Evolutionary conservation across 352 stramenopile species (phyloP).

Genomic region (Thraustochytrium sp.): DNA sequence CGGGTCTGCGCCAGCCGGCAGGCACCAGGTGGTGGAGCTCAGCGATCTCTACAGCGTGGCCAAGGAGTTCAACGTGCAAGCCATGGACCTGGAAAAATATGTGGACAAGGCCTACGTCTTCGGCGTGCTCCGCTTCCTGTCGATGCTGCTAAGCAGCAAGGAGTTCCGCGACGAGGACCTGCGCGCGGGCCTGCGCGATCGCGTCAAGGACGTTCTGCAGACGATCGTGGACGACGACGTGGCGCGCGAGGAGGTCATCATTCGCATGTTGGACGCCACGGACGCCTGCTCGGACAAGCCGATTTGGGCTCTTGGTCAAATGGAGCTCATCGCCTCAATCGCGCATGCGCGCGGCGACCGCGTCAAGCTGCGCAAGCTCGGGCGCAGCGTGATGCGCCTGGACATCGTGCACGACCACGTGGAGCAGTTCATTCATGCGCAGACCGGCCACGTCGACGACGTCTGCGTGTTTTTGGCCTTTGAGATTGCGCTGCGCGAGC

Average conservation of each 20-base stretch:
- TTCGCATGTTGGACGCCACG: constrained; percentile 23
- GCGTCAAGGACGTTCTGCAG: background rate
- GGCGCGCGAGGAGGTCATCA: background rate
- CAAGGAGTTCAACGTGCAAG: too few species aligned
- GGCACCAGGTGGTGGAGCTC: too few species aligned
- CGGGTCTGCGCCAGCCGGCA: too few species aligned
- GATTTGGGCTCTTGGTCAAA: constrained; percentile 29
- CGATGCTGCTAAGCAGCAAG: background rate
- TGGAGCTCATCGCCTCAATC: background rate
- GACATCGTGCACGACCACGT: background rate
- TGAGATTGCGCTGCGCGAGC: background rate
- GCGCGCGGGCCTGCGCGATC: background rate
- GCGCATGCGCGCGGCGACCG: background rate
- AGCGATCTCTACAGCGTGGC: too few species aligned
- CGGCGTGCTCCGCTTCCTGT: constrained; percentile 10
- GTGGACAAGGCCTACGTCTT: too few species aligned
- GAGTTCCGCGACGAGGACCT: background rate
- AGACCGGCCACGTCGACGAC: background rate
- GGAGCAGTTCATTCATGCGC: background rate
- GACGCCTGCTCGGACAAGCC: constrained; percentile 21
- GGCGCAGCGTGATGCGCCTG: background rate
- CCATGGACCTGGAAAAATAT: too few species aligned
- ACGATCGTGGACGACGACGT: background rate
- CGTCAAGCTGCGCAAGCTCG: background rate
- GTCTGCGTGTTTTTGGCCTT: background rate